A percentile compares a stretch with the other conserved stretches of the same genome.
These are phyloP conservation scores for Neurospora sp. DNA, from an alignment of 495 filamentous ascomycete species.

Conservation along the genomic window DNA sequence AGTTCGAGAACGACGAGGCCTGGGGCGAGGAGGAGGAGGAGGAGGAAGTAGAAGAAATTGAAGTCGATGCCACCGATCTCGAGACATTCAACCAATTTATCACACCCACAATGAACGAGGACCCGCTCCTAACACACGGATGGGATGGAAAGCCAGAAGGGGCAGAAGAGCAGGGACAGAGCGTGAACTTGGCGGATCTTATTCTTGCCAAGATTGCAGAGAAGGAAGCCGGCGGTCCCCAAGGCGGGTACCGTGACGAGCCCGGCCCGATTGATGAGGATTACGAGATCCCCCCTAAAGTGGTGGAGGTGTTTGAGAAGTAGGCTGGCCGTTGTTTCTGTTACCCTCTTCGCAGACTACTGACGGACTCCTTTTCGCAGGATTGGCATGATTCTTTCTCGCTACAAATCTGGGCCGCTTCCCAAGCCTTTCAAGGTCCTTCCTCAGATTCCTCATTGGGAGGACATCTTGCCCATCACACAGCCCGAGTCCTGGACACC, in stretches of 20 bases:
- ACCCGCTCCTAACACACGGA: slow-evolving; percentile 40
- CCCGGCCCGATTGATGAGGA: slow-evolving; percentile 54
- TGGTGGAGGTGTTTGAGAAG: slow-evolving; percentile 90
- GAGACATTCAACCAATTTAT: slow-evolving; percentile 87
- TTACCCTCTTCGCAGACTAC: slow-evolving; percentile 6
- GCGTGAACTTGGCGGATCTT: slow-evolving; percentile 80
- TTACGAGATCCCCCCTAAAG: slow-evolving; percentile 80
- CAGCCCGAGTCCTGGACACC: slow-evolving; percentile 47
- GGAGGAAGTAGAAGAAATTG: slow-evolving; percentile 63
- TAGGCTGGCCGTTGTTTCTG: slow-evolving; percentile 28
- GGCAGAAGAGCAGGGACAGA: slow-evolving; percentile 40
- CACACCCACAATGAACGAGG: slow-evolving; percentile 44
- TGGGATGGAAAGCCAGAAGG: slow-evolving; percentile 33
- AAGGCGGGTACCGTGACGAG: slow-evolving; percentile 20
- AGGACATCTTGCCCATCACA: slow-evolving; percentile 48
- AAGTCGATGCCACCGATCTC: slow-evolving; percentile 82
- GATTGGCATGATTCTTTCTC: slow-evolving; percentile 77
- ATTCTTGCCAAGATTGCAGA: slow-evolving; percentile 91
- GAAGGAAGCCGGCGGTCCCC: slow-evolving; percentile 60
- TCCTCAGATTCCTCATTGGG: slow-evolving; percentile 83
- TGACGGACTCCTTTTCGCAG: slow-evolving; percentile 24
- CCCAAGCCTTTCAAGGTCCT: slow-evolving; percentile 98
- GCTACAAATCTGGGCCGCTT: slow-evolving; percentile 89
- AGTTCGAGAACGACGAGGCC: slow-evolving; percentile 45
- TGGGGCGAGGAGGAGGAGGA: slow-evolving; percentile 74